phyloP scores from a whole-genome alignment of 257 asterid genomes.

The Solanum corneliomulleri region DNA sequence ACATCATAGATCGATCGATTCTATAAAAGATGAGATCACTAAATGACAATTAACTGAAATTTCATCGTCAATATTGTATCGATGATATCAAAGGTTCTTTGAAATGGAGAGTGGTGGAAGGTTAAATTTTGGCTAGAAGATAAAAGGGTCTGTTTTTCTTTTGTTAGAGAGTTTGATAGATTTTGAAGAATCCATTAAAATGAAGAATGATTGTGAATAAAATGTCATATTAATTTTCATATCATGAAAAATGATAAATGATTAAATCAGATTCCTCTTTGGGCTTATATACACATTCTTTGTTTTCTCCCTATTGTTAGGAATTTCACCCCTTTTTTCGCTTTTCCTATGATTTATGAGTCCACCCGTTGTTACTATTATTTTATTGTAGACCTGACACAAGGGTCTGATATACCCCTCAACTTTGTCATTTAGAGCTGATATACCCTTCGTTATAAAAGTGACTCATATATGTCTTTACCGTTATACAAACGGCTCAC shows the following conservation, averaged over 20 bases:
- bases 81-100: neutral
- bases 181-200: neutral
- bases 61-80: neutral
- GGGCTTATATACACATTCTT: slow-evolving; percentile 7
- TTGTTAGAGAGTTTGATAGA: neutral
- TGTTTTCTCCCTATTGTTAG: slow-evolving; percentile 4
- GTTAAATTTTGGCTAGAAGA: slow-evolving; percentile 9
- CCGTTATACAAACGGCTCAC: too few species aligned
- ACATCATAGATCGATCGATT: neutral
- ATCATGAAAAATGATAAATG: neutral
- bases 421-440: too few species aligned
- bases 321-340: slow-evolving; percentile 6
- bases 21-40: too few species aligned
- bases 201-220: neutral
- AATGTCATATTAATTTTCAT: neutral
- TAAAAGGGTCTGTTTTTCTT: slow-evolving; percentile 17
- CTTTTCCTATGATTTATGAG: too few species aligned
- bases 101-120: slow-evolving; percentile 6
- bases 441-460: too few species aligned
- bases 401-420: too few species aligned
- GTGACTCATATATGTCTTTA: too few species aligned
- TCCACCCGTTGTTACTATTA: too few species aligned
- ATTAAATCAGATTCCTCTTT: neutral
- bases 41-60: too few species aligned
- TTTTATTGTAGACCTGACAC: too few species aligned